These are phyloP conservation scores for Magnolia sinica DNA, from an alignment of 164 flowering plant species.

Conservation along the genomic window DNA sequence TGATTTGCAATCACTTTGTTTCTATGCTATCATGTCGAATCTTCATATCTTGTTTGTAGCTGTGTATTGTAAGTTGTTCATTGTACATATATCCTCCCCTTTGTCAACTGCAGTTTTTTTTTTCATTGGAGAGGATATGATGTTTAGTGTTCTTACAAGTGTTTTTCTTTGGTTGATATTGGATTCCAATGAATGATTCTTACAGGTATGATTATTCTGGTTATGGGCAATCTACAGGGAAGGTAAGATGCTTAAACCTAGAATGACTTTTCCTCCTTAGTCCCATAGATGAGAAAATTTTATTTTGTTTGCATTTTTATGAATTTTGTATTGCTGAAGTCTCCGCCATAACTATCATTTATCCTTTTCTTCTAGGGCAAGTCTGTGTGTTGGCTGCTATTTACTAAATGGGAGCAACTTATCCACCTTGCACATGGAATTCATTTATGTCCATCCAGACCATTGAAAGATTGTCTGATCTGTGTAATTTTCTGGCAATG, in stretches of 20 bases:
- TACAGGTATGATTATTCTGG: conserved; percentile 86
- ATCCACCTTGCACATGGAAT: too few species aligned
- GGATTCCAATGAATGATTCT: conserved; percentile 1
- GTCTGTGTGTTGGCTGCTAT: too few species aligned
- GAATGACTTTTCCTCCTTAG: conserved; percentile 1
- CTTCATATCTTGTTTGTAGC: too few species aligned
- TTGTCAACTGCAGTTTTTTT: not conserved
- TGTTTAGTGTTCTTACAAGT: not conserved
- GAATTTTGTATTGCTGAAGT: not conserved
- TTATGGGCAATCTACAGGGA: conserved; percentile 84
- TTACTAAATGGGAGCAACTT: too few species aligned
- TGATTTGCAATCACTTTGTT: too few species aligned
- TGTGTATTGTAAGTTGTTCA: too few species aligned
- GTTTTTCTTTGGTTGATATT: not conserved
- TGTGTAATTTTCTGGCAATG: too few species aligned
- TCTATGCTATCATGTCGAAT: too few species aligned
- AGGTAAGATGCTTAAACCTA: conserved; percentile 40
- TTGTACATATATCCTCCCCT: not conserved
- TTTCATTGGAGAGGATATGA: not conserved
- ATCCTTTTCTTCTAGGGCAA: too few species aligned
- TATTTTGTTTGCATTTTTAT: not conserved
- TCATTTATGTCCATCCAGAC: too few species aligned
- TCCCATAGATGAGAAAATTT: not conserved
- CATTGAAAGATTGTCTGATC: too few species aligned
- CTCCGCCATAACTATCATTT: too few species aligned